A percentile compares a stretch with the other conserved stretches of the same genome.
These are phyloP conservation scores for Alliaria petiolata DNA, from an alignment of 345 rosid genomes.

Conservation along the genomic window DNA sequence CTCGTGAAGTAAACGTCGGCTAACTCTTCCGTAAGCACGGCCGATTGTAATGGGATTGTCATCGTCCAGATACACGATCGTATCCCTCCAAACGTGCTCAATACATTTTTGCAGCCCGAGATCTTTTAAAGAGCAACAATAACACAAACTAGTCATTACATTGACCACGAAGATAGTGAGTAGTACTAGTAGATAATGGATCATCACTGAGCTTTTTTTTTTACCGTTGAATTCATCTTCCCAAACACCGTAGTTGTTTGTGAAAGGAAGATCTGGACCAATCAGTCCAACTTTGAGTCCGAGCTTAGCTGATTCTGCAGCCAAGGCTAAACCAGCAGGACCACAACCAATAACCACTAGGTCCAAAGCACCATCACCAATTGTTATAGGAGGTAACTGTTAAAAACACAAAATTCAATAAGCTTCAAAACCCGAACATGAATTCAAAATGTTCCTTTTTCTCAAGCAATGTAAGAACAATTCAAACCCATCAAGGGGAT, in stretches of 20 bases:
- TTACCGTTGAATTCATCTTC: slow-evolving; percentile 97
- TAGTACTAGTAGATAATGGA: not conserved
- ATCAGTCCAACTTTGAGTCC: slow-evolving; percentile 86
- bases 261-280: slow-evolving; percentile 97
- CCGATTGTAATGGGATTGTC: slow-evolving; percentile 71
- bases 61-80: slow-evolving; percentile 75
- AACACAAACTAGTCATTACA: not conserved
- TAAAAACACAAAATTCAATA: not conserved
- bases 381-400: slow-evolving; percentile 63
- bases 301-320: slow-evolving; percentile 87
- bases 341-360: slow-evolving; percentile 97
- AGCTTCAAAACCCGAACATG: not conserved
- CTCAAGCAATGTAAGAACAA: not conserved
- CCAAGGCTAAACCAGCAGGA: slow-evolving; percentile 95
- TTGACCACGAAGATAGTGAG: not conserved
- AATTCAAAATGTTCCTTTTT: not conserved
- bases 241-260: slow-evolving; percentile 97
- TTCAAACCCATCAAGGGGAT: no score
- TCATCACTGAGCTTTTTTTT: not conserved
- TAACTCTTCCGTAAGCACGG: slow-evolving; percentile 95
- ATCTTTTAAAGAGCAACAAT: slow-evolving; percentile 38
- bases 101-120: slow-evolving; percentile 88
- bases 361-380: slow-evolving; percentile 56
- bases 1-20: slow-evolving; percentile 84
- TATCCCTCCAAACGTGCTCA: slow-evolving; percentile 93